Percentiles rank a stretch among this genome's conserved stretches.
Conservation (phyloP, 352 stramenopile genomes). For the Pythium brassicae region DNA sequence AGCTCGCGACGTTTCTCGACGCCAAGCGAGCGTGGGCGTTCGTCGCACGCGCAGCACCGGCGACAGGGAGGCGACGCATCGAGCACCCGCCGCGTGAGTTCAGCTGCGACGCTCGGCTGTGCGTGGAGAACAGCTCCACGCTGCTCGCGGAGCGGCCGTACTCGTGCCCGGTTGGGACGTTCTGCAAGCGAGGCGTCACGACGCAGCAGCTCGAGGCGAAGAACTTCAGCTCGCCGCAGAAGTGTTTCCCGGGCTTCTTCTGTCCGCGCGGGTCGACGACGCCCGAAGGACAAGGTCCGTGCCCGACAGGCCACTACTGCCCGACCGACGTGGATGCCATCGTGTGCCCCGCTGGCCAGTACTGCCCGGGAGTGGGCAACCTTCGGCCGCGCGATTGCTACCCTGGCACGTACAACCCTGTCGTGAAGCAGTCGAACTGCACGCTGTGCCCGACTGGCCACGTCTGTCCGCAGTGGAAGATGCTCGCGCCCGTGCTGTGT, state of each 20-base stretch:
- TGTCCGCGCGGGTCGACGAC: conserved; percentile 90
- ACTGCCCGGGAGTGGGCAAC: conserved; percentile 95
- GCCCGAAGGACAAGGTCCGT: conserved; percentile 92
- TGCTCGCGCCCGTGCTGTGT: conserved; percentile 75
- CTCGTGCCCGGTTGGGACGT: conserved; percentile 91
- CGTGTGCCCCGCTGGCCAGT: conserved; percentile 89
- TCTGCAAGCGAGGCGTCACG: conserved; percentile 88
- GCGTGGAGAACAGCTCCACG: conserved; percentile 33
- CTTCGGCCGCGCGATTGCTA: conserved; percentile 87
- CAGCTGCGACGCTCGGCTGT: conserved; percentile 43
- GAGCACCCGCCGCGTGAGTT: conserved; percentile 55
- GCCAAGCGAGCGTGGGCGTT: conserved; percentile 36
- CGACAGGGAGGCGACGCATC: conserved; percentile 49
- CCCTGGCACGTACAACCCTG: conserved; percentile 93
- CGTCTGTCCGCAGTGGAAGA: conserved; percentile 90
- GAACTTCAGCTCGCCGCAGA: conserved; percentile 94
- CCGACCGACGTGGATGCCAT: conserved; percentile 87
- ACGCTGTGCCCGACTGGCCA: conserved; percentile 92
- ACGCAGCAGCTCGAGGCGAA: conserved; percentile 45
- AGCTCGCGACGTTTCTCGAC: conserved; percentile 59
- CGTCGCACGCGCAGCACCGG: conserved; percentile 42
- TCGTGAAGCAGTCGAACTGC: conserved; percentile 85
- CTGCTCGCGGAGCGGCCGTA: conserved; percentile 90
- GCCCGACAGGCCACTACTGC: conserved; percentile 95
- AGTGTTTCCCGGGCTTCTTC: conserved; percentile 96